Percentiles rank a stretch among this genome's conserved stretches.
phyloP scores from a whole-genome alignment of 352 stramenopile species.

The Pythium brachiatum region DNA sequence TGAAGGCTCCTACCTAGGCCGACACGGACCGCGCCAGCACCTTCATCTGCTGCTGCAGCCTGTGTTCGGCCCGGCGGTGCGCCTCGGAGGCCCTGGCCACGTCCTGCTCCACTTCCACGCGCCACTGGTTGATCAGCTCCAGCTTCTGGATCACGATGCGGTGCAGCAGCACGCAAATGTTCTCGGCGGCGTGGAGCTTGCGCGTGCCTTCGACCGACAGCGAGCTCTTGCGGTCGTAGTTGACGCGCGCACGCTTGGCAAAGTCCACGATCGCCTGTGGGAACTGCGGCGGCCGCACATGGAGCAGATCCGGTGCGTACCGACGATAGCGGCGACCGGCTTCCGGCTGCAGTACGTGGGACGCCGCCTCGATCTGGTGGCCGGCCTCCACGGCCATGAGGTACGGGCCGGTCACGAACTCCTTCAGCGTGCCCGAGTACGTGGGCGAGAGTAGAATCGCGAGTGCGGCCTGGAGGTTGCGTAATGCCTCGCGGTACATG shows the following conservation, averaged over 20 bases:
- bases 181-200: constrained; percentile 64
- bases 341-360: constrained; percentile 68
- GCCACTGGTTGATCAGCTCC: constrained; percentile 66
- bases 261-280: constrained; percentile 59
- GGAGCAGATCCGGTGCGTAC: constrained; percentile 45
- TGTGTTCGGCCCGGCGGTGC: constrained; percentile 47
- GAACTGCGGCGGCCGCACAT: constrained; percentile 61
- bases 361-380: constrained; percentile 60
- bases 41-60: constrained; percentile 65
- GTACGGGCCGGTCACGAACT: constrained; percentile 69
- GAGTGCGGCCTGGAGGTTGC: constrained; percentile 65
- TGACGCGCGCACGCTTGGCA: constrained; percentile 54
- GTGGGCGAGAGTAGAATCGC: constrained; percentile 58
- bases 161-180: constrained; percentile 69
- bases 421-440: constrained; percentile 61
- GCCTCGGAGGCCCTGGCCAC: constrained; percentile 43
- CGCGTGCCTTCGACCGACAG: constrained; percentile 55
- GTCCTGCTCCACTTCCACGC: constrained; percentile 51
- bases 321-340: constrained; percentile 58
- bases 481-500: constrained; percentile 64
- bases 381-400: constrained; percentile 64
- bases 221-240: constrained; percentile 56
- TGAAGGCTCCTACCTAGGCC: constrained; percentile 3
- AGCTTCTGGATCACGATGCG: constrained; percentile 77
- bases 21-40: constrained; percentile 53